Base-by-base conservation (phyloP, 805 yeast genomes). In the Starmerella powellii region DNA sequence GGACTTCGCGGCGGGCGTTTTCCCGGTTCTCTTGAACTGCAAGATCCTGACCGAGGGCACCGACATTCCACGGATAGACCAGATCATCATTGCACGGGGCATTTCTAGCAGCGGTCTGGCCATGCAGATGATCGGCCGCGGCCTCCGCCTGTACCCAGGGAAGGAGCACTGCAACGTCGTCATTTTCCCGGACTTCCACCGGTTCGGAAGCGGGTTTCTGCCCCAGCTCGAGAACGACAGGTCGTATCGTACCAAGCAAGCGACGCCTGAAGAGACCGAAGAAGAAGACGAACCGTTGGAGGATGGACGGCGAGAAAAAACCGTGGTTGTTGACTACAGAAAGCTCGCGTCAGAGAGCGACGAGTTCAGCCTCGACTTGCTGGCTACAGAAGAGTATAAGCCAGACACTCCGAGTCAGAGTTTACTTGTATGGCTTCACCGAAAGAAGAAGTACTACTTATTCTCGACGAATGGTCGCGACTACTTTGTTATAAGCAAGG, bases 1-100 rank as follows among this genome's bases (percentile, higher is more conserved):
- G 5, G 77, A 72, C 28, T 88, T 87, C 56, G 70, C 67, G 46
- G 51, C 61, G 0, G 86, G 91, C 0, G 56, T 68, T 13, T 66
- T 83, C 16, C 74, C 78, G 4, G 93, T 88, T 0, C 61, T 87
- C 24, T 71, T 91, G 63, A 88, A 88, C 56, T 91, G 94, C 57
- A 84, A 81, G 15, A 83, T 87, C 5, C 79, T 88, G 52, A 87
- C 95, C 0, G 97, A 87, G 58, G 97, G 97, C 0, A 85, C 96
- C 0, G 96, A 87, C 62, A 77, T 88, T 16, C 96, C 96, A 2
- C 77, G 77, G 47, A 80, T 86, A 43, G 96, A 87, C 55, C 77
- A 85, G 24, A 64, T 87, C 11, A 65, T 87, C 23, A 59, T 87
- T 26, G 81, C 83, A 3, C 63, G 95, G 27, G 95, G 95, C 1